These are phyloP conservation scores for Fusarium penzigii DNA, from an alignment of 2,329 filamentous ascomycete genomes.

Conservation along the genomic window DNA sequence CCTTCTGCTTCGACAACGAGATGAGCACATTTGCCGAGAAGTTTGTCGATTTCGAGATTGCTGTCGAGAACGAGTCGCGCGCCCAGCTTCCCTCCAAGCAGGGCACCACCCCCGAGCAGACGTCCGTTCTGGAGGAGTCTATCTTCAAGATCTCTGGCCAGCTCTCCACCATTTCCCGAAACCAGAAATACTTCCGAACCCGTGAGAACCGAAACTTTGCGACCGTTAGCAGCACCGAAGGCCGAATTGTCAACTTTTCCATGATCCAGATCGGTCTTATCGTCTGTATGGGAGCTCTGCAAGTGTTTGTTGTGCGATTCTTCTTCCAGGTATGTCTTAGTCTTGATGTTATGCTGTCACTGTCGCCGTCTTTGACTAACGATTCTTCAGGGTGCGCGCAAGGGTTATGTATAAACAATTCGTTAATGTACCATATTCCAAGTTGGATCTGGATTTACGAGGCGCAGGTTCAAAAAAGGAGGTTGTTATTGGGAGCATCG, in stretches of 20 bases:
- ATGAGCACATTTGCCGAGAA: conserved; percentile 99
- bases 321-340: conserved; percentile 81
- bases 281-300: conserved; percentile 90
- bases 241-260: conserved; percentile 95
- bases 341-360: neutral
- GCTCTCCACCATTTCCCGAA: conserved; percentile 89
- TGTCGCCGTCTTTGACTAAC: conserved; percentile 9
- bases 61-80: conserved; percentile 87
- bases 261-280: conserved; percentile 91
- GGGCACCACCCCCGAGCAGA: conserved; percentile 86
- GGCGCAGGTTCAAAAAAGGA: conserved; percentile 35
- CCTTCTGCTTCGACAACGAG: conserved; percentile 97
- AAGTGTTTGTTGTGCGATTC: conserved; percentile 97
- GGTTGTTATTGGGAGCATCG: conserved; percentile 29
- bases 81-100: conserved; percentile 85
- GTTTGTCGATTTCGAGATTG: conserved; percentile 96
- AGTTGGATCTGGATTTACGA: conserved; percentile 29
- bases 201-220: conserved; percentile 99
- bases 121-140: conserved; percentile 84
- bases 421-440: conserved; percentile 17
- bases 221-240: conserved; percentile 94
- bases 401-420: conserved; percentile 64
- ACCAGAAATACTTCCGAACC: conserved; percentile 99
- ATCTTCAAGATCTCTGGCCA: conserved; percentile 93
- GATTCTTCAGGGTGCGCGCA: conserved; percentile 58